These are phyloP conservation scores for Ophiocordyceps robertsii DNA, from an alignment of 2,329 filamentous ascomycete species.

Conservation along the genomic window DNA sequence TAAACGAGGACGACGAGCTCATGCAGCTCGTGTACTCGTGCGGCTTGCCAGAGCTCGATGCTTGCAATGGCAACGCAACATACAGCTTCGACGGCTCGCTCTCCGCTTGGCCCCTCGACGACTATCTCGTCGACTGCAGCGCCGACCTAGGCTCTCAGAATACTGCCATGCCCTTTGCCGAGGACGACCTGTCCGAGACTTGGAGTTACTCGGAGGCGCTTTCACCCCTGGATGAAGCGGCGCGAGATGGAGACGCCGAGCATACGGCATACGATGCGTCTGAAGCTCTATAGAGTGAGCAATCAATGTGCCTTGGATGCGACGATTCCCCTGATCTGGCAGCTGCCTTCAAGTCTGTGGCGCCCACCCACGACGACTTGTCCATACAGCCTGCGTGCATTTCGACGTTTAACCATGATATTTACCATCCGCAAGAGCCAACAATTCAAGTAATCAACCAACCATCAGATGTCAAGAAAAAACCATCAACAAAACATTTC, in stretches of 20 bases:
- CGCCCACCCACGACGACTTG: not conserved
- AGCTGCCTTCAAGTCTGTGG: not conserved
- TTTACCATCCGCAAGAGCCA: not conserved
- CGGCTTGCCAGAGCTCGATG: too few species aligned
- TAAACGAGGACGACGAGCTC: too few species aligned
- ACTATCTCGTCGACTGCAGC: too few species aligned
- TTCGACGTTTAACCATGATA: not conserved
- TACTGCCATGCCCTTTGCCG: too few species aligned
- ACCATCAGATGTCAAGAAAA: not conserved
- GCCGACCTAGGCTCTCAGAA: too few species aligned
- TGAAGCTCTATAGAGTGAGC: slow-evolving; percentile 1
- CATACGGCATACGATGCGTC: not conserved
- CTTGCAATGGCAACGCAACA: too few species aligned
- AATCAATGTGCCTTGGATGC: not conserved
- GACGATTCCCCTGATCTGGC: not conserved
- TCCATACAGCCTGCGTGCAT: not conserved
- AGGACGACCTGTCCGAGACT: too few species aligned
- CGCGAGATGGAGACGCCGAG: not conserved
- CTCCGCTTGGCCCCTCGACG: too few species aligned
- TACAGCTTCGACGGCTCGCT: too few species aligned
- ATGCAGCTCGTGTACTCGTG: too few species aligned
- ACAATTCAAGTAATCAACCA: not conserved
- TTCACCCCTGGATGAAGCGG: not conserved
- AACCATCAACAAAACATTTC: not conserved
- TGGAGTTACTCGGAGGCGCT: too few species aligned